Conservation (phyloP, 2,329 filamentous ascomycete species). For the Alternaria gansuensis region DNA sequence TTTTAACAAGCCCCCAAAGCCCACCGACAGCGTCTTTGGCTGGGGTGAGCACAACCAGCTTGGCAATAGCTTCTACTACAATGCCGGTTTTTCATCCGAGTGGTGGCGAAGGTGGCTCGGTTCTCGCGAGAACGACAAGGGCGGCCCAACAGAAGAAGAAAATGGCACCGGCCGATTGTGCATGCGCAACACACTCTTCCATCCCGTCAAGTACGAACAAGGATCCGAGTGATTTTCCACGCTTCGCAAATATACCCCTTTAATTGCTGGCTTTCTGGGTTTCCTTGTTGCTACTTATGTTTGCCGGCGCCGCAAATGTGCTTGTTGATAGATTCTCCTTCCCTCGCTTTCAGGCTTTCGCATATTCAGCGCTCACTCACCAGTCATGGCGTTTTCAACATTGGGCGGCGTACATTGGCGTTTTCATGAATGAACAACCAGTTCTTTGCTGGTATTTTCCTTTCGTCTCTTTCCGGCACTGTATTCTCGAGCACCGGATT, state of each 20-base stretch:
- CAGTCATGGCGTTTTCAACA: constrained; percentile 25
- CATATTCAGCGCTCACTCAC: constrained; percentile 37
- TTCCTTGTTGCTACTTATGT: constrained; percentile 24
- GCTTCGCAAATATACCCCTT: constrained; percentile 36
- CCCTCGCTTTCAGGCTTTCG: constrained; percentile 25
- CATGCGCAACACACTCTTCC: constrained; percentile 56
- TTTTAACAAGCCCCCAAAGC: constrained; percentile 59
- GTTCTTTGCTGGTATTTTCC: constrained; percentile 19
- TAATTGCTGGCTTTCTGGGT: constrained; percentile 33
- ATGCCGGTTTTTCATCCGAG: constrained; percentile 58
- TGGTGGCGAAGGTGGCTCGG: constrained; percentile 62
- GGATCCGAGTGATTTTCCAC: constrained; percentile 46
- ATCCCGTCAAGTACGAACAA: constrained; percentile 60
- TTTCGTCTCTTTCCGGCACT: constrained; percentile 21
- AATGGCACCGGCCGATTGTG: constrained; percentile 59
- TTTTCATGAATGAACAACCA: constrained; percentile 26
- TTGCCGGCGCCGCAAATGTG: constrained; percentile 28
- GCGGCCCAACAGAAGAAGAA: constrained; percentile 54
- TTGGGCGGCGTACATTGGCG: constrained; percentile 49
- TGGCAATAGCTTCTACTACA: constrained; percentile 62
- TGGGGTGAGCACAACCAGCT: constrained; percentile 63
- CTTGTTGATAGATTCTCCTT: constrained; percentile 37
- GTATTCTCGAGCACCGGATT: constrained; percentile 18
- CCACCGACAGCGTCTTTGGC: constrained; percentile 59
- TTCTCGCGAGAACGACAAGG: constrained; percentile 57